These are phyloP conservation scores for Phytopythium delawarense DNA, from an alignment of 352 stramenopile genomes.

Conservation along the genomic window DNA sequence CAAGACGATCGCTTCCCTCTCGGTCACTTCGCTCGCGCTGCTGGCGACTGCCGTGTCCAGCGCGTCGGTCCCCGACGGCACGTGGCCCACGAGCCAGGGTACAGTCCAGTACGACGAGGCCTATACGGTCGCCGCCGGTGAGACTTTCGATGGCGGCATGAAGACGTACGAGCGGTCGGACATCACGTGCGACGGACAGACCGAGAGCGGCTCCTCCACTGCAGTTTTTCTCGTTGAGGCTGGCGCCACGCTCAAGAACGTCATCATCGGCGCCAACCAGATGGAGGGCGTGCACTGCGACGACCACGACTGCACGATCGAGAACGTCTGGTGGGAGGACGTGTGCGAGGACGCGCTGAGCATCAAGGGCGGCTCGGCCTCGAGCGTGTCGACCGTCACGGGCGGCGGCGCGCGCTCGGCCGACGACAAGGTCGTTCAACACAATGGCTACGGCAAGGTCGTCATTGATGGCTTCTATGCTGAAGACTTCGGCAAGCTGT, in stretches of 20 bases:
- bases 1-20: slow-evolving; percentile 4
- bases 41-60: background rate
- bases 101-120: slow-evolving; percentile 18
- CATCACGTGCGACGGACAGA: slow-evolving; percentile 32
- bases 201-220: slow-evolving; percentile 19
- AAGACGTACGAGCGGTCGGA: slow-evolving; percentile 53
- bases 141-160: slow-evolving; percentile 45
- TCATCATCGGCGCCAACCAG: slow-evolving; percentile 48
- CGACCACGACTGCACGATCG: slow-evolving; percentile 30
- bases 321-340: slow-evolving; percentile 58
- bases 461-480: slow-evolving; percentile 47
- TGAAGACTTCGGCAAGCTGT: slow-evolving; percentile 42
- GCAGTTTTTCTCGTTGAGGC: slow-evolving; percentile 35
- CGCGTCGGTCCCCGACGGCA: slow-evolving; percentile 14
- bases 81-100: slow-evolving; percentile 14
- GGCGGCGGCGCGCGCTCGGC: slow-evolving; percentile 36
- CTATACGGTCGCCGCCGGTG: slow-evolving; percentile 28
- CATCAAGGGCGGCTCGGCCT: slow-evolving; percentile 32
- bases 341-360: slow-evolving; percentile 43
- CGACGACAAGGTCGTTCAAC: slow-evolving; percentile 49
- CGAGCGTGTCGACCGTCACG: slow-evolving; percentile 25
- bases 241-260: slow-evolving; percentile 41
- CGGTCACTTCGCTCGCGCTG: background rate
- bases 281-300: slow-evolving; percentile 33
- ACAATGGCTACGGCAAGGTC: slow-evolving; percentile 38